Evolutionary conservation across 73 alveolate genomes (phyloP).

Genomic region (Symbiodinium pilosum): DNA sequence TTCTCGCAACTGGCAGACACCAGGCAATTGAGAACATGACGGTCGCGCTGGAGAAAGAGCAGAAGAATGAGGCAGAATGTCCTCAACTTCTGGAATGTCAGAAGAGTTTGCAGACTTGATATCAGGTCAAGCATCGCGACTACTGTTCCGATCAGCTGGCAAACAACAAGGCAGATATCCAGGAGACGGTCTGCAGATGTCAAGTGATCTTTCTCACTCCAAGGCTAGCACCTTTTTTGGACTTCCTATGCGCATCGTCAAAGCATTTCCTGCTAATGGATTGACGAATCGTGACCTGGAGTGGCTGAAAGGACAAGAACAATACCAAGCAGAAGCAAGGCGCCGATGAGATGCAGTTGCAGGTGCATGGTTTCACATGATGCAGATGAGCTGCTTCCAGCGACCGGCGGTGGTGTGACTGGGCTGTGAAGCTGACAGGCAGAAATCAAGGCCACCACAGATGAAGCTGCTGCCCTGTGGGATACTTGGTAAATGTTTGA

Average conservation of each 20-base stretch:
- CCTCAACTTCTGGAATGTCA: background rate
- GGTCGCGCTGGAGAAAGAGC: slow-evolving; percentile 37
- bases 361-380: background rate
- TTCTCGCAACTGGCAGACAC: too few species aligned
- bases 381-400: background rate
- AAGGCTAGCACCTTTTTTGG: too few species aligned
- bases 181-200: too few species aligned
- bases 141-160: slow-evolving; percentile 21
- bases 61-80: slow-evolving; percentile 68
- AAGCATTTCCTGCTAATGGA: too few species aligned
- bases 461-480: slow-evolving; percentile 8
- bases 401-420: background rate
- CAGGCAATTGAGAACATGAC: slow-evolving; percentile 39
- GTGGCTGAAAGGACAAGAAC: slow-evolving; percentile 16
- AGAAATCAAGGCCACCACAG: slow-evolving; percentile 23
- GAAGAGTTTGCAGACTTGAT: background rate
- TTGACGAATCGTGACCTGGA: background rate
- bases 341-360: slow-evolving; percentile 32
- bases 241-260: too few species aligned
- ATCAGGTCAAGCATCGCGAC: slow-evolving; percentile 25
- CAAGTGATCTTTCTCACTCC: too few species aligned
- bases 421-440: slow-evolving; percentile 35
- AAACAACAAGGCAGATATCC: background rate
- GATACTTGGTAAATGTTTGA: background rate
- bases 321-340: background rate